These are phyloP conservation scores for Aspergillus steynii DNA, from an alignment of 495 filamentous ascomycete genomes.

Conservation along the genomic window DNA sequence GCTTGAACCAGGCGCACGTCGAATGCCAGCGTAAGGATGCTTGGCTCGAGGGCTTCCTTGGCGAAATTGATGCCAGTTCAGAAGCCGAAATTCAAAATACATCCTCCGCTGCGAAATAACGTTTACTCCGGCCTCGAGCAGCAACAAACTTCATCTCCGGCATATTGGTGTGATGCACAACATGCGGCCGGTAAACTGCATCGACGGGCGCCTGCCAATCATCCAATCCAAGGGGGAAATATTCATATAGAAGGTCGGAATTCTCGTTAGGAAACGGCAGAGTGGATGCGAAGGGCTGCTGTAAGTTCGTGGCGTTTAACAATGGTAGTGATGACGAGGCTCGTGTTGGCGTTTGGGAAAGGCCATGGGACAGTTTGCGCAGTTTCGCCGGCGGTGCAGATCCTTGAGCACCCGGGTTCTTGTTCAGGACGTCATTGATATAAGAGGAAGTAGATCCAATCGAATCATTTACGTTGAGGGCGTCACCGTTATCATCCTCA, in stretches of 20 bases:
- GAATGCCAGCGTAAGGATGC: too few species aligned
- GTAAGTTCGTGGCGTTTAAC: conserved; percentile 39
- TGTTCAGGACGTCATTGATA: conserved; percentile 28
- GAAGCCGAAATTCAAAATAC: conserved; percentile 32
- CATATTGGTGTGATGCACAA: conserved; percentile 83
- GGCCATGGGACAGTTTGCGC: conserved; percentile 41
- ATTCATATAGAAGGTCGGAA: conserved; percentile 83
- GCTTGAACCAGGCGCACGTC: neutral
- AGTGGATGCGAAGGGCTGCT: conserved; percentile 40
- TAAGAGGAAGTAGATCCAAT: conserved; percentile 27
- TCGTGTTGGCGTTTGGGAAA: conserved; percentile 34
- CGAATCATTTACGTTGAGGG: conserved; percentile 24
- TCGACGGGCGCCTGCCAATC: conserved; percentile 94
- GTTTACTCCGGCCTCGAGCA: conserved; percentile 69
- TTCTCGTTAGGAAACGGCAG: conserved; percentile 65
- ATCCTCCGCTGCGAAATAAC: conserved; percentile 76
- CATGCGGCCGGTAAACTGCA: conserved; percentile 88
- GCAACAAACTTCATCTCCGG: conserved; percentile 75
- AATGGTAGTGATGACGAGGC: conserved; percentile 38
- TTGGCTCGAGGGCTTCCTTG: neutral
- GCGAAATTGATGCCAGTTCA: neutral
- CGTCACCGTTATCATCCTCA: conserved; percentile 55
- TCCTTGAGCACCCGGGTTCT: conserved; percentile 27
- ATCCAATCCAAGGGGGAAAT: conserved; percentile 84
- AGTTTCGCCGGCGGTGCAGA: conserved; percentile 43